Conservation (phyloP, 2,329 filamentous ascomycete species). For the Ceratocystis albifundus region DNA sequence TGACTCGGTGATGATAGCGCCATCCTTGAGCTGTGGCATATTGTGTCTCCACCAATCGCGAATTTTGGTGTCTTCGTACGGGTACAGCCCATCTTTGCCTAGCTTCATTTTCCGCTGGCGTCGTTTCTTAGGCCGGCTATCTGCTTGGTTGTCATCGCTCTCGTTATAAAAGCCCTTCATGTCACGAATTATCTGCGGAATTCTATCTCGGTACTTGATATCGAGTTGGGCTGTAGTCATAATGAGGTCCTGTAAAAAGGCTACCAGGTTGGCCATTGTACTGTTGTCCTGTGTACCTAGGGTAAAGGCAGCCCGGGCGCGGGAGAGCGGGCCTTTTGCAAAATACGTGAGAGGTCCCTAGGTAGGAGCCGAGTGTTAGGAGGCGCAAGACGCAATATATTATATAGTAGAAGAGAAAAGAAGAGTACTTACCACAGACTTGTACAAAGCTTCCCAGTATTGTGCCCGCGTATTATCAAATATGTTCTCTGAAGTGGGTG, state of each 20-base stretch:
- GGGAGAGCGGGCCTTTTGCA: slow-evolving; percentile 67
- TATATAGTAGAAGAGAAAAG: not conserved
- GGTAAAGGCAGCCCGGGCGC: slow-evolving; percentile 60
- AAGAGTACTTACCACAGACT: slow-evolving; percentile 43
- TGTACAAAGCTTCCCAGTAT: slow-evolving; percentile 50
- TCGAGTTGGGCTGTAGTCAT: slow-evolving; percentile 57
- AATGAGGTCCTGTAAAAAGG: slow-evolving; percentile 58
- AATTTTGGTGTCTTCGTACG: slow-evolving; percentile 52
- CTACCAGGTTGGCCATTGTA: slow-evolving; percentile 51
- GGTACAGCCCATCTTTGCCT: slow-evolving; percentile 57
- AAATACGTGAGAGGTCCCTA: slow-evolving; percentile 72
- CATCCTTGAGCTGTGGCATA: slow-evolving; percentile 39
- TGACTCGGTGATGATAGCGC: slow-evolving; percentile 37
- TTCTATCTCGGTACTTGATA: slow-evolving; percentile 65
- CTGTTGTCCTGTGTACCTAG: slow-evolving; percentile 49
- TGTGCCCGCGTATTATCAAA: slow-evolving; percentile 48
- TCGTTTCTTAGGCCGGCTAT: slow-evolving; percentile 36
- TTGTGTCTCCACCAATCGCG: slow-evolving; percentile 58
- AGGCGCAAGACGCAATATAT: not conserved
- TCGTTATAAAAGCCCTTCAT: slow-evolving; percentile 48
- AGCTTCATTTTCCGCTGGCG: slow-evolving; percentile 54
- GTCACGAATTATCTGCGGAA: slow-evolving; percentile 49
- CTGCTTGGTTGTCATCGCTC: slow-evolving; percentile 31
- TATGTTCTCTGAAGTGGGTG: slow-evolving; percentile 39
- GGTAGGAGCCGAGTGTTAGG: slow-evolving; percentile 25